phyloP scores from a whole-genome alignment of 495 filamentous ascomycete genomes.

The Glutinoglossum americanum region DNA sequence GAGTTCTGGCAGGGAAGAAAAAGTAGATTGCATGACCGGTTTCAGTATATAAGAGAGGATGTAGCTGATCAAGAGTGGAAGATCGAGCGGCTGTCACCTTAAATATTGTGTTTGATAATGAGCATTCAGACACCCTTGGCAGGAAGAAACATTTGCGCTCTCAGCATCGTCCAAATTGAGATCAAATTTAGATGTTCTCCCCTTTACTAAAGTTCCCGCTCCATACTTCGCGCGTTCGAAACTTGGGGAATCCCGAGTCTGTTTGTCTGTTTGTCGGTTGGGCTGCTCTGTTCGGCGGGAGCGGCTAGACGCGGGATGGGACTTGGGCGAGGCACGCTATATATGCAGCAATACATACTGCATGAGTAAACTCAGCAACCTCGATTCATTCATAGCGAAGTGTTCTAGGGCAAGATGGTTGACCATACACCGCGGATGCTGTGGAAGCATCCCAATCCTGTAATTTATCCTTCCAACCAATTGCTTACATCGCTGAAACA shows the following conservation, averaged over 20 bases:
- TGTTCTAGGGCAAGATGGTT: neutral
- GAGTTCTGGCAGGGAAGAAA: conserved; percentile 92
- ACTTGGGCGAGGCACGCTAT: too few species aligned
- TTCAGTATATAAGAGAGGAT: conserved; percentile 33
- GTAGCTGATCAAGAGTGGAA: neutral
- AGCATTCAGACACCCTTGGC: neutral
- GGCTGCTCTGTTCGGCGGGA: too few species aligned
- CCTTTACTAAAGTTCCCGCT: too few species aligned
- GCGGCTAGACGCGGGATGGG: too few species aligned
- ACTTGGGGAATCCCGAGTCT: too few species aligned
- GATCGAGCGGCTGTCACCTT: neutral
- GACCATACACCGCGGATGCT: conserved; percentile 24
- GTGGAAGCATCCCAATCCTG: conserved; percentile 33
- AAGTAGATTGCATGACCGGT: conserved; percentile 81
- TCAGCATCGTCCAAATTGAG: too few species aligned
- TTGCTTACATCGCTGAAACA: neutral
- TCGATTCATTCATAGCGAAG: neutral
- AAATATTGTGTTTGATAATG: neutral
- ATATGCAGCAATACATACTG: too few species aligned
- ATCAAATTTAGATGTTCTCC: too few species aligned
- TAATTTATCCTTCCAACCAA: neutral
- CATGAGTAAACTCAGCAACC: neutral
- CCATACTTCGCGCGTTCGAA: too few species aligned
- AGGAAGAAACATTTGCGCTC: too few species aligned
- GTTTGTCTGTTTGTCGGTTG: too few species aligned